Percentiles rank a stretch among this genome's conserved stretches.
These are phyloP conservation scores for Dioszegia hungarica DNA, from an alignment of 768 basidiomycete species.

Conservation along the genomic window DNA sequence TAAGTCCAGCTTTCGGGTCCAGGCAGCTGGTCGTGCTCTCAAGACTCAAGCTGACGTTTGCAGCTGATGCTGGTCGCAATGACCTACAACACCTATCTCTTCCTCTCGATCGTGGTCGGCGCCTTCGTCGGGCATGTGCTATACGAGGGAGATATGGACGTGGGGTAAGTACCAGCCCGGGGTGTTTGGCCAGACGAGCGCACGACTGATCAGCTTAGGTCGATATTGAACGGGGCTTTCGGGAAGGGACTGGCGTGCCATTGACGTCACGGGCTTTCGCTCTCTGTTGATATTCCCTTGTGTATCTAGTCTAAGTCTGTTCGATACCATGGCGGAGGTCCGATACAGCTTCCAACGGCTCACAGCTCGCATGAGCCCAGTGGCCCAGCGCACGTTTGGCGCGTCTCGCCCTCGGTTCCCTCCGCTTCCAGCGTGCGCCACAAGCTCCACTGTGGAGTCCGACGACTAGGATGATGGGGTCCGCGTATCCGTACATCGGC, in stretches of 20 bases:
- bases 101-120: slow-evolving; percentile 72
- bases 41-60: background rate
- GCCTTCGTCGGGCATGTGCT: slow-evolving; percentile 78
- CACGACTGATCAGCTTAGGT: slow-evolving; percentile 46
- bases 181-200: background rate
- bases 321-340: no score
- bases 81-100: slow-evolving; percentile 93
- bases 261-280: background rate
- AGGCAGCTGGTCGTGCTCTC: no score
- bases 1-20: no score
- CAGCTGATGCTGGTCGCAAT: slow-evolving; percentile 81
- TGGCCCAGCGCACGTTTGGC: no score
- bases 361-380: no score
- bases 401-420: no score
- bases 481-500: no score
- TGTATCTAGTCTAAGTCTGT: no score
- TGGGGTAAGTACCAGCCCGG: slow-evolving; percentile 50
- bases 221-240: slow-evolving; percentile 44
- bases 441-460: no score
- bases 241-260: slow-evolving; percentile 34
- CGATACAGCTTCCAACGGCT: no score
- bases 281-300: background rate
- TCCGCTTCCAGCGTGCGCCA: no score
- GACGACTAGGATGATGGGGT: no score
- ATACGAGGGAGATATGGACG: slow-evolving; percentile 64